Evolutionary conservation across 306 rosid species (phyloP), one percentile per base, ranked within the genome.

Genomic region (Sechiopsis laciniata): DNA sequence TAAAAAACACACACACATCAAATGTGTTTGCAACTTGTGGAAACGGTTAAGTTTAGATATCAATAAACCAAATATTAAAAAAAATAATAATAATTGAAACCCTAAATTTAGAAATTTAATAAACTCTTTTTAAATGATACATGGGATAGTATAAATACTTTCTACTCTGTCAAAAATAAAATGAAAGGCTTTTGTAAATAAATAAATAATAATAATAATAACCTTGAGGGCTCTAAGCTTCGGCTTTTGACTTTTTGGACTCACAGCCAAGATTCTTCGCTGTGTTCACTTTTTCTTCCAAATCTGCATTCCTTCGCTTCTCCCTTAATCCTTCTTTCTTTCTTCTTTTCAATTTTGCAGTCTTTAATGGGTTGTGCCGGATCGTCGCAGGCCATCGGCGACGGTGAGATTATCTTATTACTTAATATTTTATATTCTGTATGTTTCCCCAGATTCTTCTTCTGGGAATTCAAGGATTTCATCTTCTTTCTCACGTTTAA

Each of bases 291-390:
- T 37, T 37, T 6, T 37, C 45, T 37, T 37, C 48, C 40, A 46
- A 68, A 68, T 68, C 73, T 48, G 37, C 55, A 37, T 40, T 61
- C 21, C 37, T 2, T 71, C 74, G 22, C 14, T 8, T 59, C 48
- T 37, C 45, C 45, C 45, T 37, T 6, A 5, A 37, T 37, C 45
- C 8, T 55, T 48, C 52, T 48, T 35, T 67, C 45, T 14, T 50
- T 13, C 20, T 40, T 73, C 67, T 59, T 55, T 35, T 7, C 29
- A 68, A 20, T 50, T 72, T 48, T 55, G 46, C 78, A 12, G 15
- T 19, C 29, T 8, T 68, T 65, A 84, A 93, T 93, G 98, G 98
- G 98, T 68, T 93, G 98, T 74, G 89, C 84, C 66, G 94, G 91
- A 86, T 93, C 98, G 68, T 87, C 97, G 24, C 91, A 90, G 75